phyloP scores from a whole-genome alignment of 805 yeast species.

The Blastobotrys robertii region DNA sequence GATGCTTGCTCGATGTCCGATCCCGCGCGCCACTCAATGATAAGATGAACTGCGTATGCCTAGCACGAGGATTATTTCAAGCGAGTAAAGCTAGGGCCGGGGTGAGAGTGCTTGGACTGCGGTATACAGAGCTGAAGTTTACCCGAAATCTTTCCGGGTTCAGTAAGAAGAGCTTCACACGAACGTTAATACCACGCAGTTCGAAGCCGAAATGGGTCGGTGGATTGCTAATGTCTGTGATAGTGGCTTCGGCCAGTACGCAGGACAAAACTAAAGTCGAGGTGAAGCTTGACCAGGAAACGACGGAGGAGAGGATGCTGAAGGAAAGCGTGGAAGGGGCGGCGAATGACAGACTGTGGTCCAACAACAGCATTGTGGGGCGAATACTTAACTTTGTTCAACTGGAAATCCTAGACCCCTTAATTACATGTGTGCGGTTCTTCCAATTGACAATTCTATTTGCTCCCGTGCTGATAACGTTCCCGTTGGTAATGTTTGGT shows the following conservation, averaged over 20 bases:
- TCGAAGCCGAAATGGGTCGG: too few relatives aligned
- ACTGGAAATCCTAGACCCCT: slow-evolving; percentile 51
- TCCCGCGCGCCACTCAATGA: too few relatives aligned
- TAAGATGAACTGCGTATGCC: too few relatives aligned
- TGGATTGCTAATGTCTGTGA: too few relatives aligned
- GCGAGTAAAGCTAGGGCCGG: not conserved
- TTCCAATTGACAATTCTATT: slow-evolving; percentile 57
- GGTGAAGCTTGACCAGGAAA: not conserved
- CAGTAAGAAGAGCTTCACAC: too few relatives aligned
- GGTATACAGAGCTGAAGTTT: too few relatives aligned
- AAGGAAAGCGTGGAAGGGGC: slow-evolving; percentile 1
- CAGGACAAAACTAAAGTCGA: too few relatives aligned
- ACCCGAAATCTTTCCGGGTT: too few relatives aligned
- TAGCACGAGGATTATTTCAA: too few relatives aligned
- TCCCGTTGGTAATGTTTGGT: slow-evolving; percentile 54
- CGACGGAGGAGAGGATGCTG: not conserved
- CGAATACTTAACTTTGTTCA: slow-evolving; percentile 8
- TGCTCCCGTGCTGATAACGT: slow-evolving; percentile 52
- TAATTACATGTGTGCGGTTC: slow-evolving; percentile 58
- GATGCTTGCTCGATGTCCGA: too few relatives aligned
- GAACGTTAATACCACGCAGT: too few relatives aligned
- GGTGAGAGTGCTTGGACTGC: not conserved
- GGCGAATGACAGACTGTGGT: not conserved
- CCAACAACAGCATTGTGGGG: slow-evolving; percentile 3
- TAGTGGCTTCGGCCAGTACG: too few relatives aligned